These are phyloP conservation scores for Monosporascus cannonballus DNA, from an alignment of 2,329 filamentous ascomycete genomes.

Conservation along the genomic window DNA sequence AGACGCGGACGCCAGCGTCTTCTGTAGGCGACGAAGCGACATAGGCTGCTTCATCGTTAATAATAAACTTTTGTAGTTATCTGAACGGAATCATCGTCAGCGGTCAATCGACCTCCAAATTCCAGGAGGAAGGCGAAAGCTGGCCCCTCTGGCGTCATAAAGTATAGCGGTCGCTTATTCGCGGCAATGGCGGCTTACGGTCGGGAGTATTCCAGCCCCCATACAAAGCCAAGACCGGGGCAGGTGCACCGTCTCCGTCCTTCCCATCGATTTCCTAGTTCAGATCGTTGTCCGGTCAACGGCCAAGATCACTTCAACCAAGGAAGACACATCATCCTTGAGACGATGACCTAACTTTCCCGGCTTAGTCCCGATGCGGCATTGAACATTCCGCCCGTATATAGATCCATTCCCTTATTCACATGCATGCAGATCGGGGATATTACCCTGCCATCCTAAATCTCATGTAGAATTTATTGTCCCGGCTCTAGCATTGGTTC, in stretches of 20 bases:
- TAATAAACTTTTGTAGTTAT: constrained; percentile 1
- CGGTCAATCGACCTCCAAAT: constrained; percentile 3
- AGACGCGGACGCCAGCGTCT: constrained; percentile 12
- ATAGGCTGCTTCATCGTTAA: constrained; percentile 18
- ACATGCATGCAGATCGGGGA: background rate
- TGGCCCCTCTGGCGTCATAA: constrained; percentile 15
- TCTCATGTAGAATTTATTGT: no score
- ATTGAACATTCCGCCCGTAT: constrained; percentile 19
- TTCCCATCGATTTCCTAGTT: constrained; percentile 10
- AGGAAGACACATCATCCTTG: background rate
- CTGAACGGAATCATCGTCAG: constrained; percentile 9
- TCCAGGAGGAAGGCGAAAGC: constrained; percentile 4
- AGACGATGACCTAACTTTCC: background rate
- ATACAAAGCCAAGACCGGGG: background rate
- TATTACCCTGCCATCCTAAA: no score
- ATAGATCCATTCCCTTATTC: constrained; percentile 6
- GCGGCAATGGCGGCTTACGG: constrained; percentile 17
- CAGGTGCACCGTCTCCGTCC: background rate
- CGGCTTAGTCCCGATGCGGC: background rate
- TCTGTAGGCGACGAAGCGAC: constrained; percentile 15
- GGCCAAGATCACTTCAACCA: constrained; percentile 1
- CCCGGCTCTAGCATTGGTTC: no score
- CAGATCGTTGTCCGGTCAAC: constrained; percentile 39
- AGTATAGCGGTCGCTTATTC: constrained; percentile 18
- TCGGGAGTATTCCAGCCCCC: background rate